Evolutionary conservation across 1,139 yeast genomes (phyloP), one percentile per base, ranked within the genome.

Genomic region (Blastobotrys buckinghamii): DNA sequence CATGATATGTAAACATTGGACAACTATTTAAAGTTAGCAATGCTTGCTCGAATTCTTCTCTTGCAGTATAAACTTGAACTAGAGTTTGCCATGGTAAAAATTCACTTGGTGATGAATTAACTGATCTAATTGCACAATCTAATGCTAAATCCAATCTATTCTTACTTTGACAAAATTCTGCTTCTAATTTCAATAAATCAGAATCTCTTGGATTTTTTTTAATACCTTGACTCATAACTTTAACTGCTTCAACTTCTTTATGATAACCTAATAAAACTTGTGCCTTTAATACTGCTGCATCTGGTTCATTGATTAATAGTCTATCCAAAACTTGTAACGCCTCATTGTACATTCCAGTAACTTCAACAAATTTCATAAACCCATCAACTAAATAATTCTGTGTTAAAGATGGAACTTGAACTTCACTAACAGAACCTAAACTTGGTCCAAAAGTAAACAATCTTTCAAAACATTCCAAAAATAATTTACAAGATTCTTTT

Each of bases 1-100:
- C 84, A 58, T 79, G 79, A 54, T 81, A 77, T 1, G 84, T 77
- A 61, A 84, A 84, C 95, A 92, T 86, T 9, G 97, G 97, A 63
- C 96, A 84, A 6, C 96, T 85, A 63, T 92, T 92, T 56, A 92
- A 74, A 0, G 96, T 81, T 46, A 87, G 68, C 52, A 92, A 72
- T 0, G 97, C 97, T 60, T 78, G 81, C 53, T 80, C 82, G 59
- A 78, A 84, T 63, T 88, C 88, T 48, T 78, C 82, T 54, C 76
- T 70, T 48, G 81, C 72, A 38, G 90, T 83, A 62, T 90, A 86
- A 12, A 83, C 81, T 59, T 78, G 75, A 1, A 88, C 87, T 45
- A 92, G 70, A 52, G 76, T 71, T 16, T 84, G 79, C 98, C 97
- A 92, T 6, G 94, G 74, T 53, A 77, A 76, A 65, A 87, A 90